Base-by-base conservation (phyloP, 2,329 filamentous ascomycete genomes). In the Nigrospora osmanthi region DNA sequence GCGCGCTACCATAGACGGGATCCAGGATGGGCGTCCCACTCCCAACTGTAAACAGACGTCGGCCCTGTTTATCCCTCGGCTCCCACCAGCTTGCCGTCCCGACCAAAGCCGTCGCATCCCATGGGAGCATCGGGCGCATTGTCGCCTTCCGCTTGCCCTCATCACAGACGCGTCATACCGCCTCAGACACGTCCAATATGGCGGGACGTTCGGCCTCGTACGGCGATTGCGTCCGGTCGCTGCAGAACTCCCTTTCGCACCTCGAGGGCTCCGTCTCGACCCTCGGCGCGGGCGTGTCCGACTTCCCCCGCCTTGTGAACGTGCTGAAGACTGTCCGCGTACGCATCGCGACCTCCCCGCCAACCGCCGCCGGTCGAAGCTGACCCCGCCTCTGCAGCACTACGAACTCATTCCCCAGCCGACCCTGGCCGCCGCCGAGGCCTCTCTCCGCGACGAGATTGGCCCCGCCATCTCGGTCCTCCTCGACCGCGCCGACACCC, bases 331-430 rank as follows among this genome's bases (percentile, higher is more conserved):
- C 73, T 10, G 73, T 80, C 33, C 70, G 78, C 46, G 77, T 80
- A 67, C 47, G 72, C 40, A 35, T 28, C 19, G 28, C 14, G n/a
- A 14, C 38, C 16, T 28, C 19, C 19, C 41, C 16, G 42, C 33
- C 12, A 19, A 35, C 35, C 15, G 46, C 23, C 5, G 23, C 23
- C 23, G 23, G 7, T 10, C 15, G 7, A 40, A 49, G 31, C 39
- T 11, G 23, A 30, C 16, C 6, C 28, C 2, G 14, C 14, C 14
- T 9, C 9, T 38, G 48, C 49, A 94, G 84, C 90, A 95, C 69
- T 96, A 95, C 67, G 90, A 96, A 64, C 81, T 95, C 36, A 87
- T 95, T 54, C 87, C 89, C 14, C 88, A 95, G 61, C 80, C 85
- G 12, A 87, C 87, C 42, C 80, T 96, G 38, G 82, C 83, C 49